A percentile compares a stretch with the other conserved stretches of the same genome.
These are phyloP conservation scores for Pseudovirgaria hyperparasitica DNA, from an alignment of 2,329 filamentous ascomycete species.

Conservation along the genomic window DNA sequence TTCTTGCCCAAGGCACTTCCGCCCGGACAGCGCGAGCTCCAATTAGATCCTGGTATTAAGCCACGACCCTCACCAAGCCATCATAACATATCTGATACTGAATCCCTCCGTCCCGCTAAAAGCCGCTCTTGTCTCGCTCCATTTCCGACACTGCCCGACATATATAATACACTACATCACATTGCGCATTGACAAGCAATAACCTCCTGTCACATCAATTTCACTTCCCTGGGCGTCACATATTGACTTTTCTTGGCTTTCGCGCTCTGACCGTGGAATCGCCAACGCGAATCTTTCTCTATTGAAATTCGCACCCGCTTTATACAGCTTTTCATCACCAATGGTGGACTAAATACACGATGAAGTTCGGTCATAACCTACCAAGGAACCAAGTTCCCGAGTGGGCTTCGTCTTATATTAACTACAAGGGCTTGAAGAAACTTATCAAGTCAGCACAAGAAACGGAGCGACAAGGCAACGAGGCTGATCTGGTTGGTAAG, in stretches of 20 bases:
- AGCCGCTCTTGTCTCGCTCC: slow-evolving; percentile 9
- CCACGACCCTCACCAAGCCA: slow-evolving; percentile 9
- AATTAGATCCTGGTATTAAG: slow-evolving; percentile 11
- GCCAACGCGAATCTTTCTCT: no score
- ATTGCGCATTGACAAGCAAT: slow-evolving; percentile 2
- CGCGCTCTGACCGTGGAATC: background rate
- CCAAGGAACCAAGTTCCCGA: slow-evolving; percentile 76
- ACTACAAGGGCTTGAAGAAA: slow-evolving; percentile 90
- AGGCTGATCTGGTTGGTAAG: slow-evolving; percentile 85
- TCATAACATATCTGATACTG: slow-evolving; percentile 14
- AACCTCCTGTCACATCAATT: no score
- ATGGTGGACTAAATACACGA: no score
- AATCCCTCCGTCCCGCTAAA: slow-evolving; percentile 10
- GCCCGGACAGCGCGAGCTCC: slow-evolving; percentile 13
- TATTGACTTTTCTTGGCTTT: background rate
- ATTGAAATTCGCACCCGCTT: no score
- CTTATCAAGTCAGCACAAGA: slow-evolving; percentile 72
- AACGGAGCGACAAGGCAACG: slow-evolving; percentile 53
- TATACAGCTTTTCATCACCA: slow-evolving; percentile 1
- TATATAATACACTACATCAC: no score
- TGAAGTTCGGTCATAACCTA: slow-evolving; percentile 44
- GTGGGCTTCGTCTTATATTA: slow-evolving; percentile 74
- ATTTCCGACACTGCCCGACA: no score
- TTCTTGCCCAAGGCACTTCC: no score
- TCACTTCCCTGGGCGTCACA: no score